Base-by-base conservation (phyloP, 176 grass and related monocot species). In the Oryza officinalis region DNA sequence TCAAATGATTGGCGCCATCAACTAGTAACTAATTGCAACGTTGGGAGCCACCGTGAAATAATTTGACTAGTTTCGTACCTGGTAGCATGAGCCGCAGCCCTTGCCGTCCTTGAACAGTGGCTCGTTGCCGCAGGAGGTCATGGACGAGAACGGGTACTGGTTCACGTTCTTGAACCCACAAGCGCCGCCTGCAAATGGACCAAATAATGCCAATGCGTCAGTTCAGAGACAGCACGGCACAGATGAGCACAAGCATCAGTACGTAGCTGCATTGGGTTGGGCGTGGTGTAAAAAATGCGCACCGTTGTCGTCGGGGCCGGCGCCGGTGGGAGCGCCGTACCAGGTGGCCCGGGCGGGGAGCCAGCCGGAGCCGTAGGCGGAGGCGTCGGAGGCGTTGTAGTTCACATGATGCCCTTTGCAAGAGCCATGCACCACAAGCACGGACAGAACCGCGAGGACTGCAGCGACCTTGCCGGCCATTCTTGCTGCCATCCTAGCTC, bases 281-380 rank as follows among this genome's bases (percentile, higher is more conserved):
- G 32, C 3, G 3, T 32, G 32, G 2, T 32, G 32, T 32, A 32
- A 32, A 50, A 20, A 13, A 25, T 25, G 65, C 82, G 3, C 86
- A 90, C 84, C 88, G 26, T 85, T 63, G 80, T 91, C 92, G n/a
- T 85, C 43, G 0, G 86, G 87, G 27, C 92, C 92, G 52, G 84
- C 89, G 23, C 92, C 92, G 32, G 35, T 79, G 28, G 92, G 89
- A 8, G 77, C 79, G 13, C 92, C 92, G 41, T 94, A 94, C 92
- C 92, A 94, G 33, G 92, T 94, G n/a, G 92, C 92, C 69, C 76
- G 74, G 37, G 88, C 88, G 0, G 74, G 37, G 23, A 78, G 45
- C 88, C 88, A 90, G 63, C 57, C 71, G 60, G 74, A 69, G 75
- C 27, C 40, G 18, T 27, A 43, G 46, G 72, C 61, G 13, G 18